A percentile compares a stretch with the other conserved stretches of the same genome.
Conservation (phyloP, 768 basidiomycete genomes). For the Russula foetens region DNA sequence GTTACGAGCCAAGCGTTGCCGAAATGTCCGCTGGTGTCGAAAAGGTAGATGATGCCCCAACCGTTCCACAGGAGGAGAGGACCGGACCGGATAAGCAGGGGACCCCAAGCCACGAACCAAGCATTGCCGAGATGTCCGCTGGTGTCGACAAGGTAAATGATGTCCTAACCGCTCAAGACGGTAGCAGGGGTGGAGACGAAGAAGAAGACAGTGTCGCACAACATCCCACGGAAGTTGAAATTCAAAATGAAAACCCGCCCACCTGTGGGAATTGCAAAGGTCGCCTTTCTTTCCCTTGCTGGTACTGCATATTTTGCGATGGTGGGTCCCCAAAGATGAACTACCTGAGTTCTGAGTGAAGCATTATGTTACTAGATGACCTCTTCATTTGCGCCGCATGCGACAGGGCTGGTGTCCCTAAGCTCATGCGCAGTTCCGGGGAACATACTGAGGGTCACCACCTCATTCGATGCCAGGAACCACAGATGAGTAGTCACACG, state of each 20-base stretch:
- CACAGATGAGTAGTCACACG: neutral
- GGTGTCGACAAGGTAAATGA: neutral
- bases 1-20: neutral
- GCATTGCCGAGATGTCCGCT: neutral
- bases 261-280: slow-evolving; percentile 22
- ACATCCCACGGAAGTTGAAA: no score
- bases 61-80: neutral
- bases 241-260: neutral
- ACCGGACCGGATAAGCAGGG: neutral
- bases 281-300: slow-evolving; percentile 23
- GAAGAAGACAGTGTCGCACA: no score
- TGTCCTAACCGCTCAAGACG: no score
- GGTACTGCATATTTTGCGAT: slow-evolving; percentile 27
- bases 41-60: neutral
- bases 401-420: neutral
- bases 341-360: neutral
- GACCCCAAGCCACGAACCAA: neutral
- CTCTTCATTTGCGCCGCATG: slow-evolving; percentile 4
- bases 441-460: neutral
- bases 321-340: neutral
- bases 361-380: neutral
- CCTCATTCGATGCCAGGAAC: slow-evolving; percentile 9
- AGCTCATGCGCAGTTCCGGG: neutral
- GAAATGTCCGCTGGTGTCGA: neutral
- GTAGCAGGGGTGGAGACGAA: no score